Evolutionary conservation across 176 grass and related monocot genomes (phyloP).

Genomic region (Raddia guianensis): DNA sequence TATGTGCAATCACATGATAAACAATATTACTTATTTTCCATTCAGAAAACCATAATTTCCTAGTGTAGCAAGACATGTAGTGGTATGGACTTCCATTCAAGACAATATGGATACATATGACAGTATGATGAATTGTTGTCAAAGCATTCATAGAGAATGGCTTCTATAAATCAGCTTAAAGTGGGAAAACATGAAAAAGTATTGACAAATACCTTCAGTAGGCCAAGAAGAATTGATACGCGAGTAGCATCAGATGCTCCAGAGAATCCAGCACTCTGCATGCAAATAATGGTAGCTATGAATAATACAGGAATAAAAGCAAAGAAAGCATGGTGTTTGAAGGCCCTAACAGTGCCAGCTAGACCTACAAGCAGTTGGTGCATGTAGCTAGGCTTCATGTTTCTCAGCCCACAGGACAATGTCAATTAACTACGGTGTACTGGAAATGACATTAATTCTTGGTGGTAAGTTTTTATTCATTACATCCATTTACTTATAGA

Average conservation of each 20-base stretch:
- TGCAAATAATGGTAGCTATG: constrained; percentile 23
- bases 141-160: background rate
- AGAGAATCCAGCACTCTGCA: constrained; percentile 95
- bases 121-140: background rate
- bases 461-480: too few relatives aligned
- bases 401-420: too few relatives aligned
- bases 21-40: background rate
- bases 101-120: constrained; percentile 1
- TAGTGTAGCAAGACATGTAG: background rate
- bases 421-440: too few relatives aligned
- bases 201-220: constrained; percentile 70
- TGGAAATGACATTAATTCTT: too few relatives aligned
- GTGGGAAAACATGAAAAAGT: background rate
- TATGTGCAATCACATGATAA: background rate
- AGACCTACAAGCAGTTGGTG: background rate
- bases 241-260: constrained; percentile 90
- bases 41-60: background rate
- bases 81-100: background rate
- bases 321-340: background rate
- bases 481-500: too few relatives aligned
- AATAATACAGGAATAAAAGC: constrained; percentile 11
- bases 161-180: background rate
- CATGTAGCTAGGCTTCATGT: too few relatives aligned
- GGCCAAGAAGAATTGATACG: constrained; percentile 93
- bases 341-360: background rate